phyloP scores from a whole-genome alignment of 192 early-diverging fungal genomes.

The Phycomyces nitens region DNA sequence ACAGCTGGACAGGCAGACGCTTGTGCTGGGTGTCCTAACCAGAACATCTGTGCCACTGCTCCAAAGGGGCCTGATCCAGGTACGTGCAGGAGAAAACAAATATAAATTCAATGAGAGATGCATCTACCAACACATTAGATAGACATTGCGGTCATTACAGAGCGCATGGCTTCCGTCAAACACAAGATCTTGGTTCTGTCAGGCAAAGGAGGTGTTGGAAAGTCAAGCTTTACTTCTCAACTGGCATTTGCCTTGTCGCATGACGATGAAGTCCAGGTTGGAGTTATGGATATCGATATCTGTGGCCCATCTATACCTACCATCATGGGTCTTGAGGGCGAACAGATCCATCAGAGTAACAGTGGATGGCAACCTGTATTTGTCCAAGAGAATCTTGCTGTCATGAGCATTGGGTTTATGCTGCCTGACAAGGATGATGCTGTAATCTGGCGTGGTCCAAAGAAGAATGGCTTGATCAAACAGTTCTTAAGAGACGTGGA shows the following conservation, averaged over 20 bases:
- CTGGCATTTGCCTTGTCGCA: conserved; percentile 80
- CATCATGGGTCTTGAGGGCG: conserved; percentile 83
- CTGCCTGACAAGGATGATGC: conserved; percentile 82
- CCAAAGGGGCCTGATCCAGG: conserved; percentile 81
- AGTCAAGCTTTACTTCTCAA: conserved; percentile 88
- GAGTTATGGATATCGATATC: conserved; percentile 94
- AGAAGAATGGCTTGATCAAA: conserved; percentile 93
- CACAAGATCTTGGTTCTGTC: conserved; percentile 94
- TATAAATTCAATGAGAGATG: too few relatives aligned
- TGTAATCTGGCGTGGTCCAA: conserved; percentile 94
- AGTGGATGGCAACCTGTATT: conserved; percentile 81
- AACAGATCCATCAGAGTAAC: conserved; percentile 79
- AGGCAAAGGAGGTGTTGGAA: conserved; percentile 98
- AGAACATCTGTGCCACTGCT: conserved; percentile 67
- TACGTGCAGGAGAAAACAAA: conserved; percentile 3
- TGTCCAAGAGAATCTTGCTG: conserved; percentile 72
- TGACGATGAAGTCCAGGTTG: conserved; percentile 56
- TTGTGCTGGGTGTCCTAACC: conserved; percentile 83
- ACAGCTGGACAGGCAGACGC: conserved; percentile 68
- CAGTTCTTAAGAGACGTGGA: conserved; percentile 96
- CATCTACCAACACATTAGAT: too few relatives aligned
- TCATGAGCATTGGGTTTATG: conserved; percentile 96
- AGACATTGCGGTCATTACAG: conserved; percentile 63
- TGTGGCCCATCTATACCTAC: conserved; percentile 94
- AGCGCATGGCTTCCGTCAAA: conserved; percentile 61